Evolutionary conservation across 441 rosid genomes (phyloP).

Genomic region (Gossypium schwendimanii): DNA sequence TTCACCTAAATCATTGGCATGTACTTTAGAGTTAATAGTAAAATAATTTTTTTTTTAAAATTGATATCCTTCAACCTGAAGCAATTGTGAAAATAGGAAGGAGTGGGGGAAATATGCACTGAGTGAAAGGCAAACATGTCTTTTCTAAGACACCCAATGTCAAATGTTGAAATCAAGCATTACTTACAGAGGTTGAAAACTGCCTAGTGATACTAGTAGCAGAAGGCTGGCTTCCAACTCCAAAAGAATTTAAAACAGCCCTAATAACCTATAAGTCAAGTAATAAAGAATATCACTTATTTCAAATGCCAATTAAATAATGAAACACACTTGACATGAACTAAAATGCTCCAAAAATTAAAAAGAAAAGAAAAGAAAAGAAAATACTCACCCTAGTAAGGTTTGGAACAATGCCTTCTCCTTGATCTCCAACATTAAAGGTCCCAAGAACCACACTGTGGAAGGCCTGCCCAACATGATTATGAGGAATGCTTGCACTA

Average conservation of each 20-base stretch:
- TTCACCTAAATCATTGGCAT: background rate
- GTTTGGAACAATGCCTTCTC: constrained; percentile 67
- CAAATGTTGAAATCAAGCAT: background rate
- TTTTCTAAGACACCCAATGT: background rate
- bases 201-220: background rate
- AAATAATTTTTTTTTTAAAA: background rate
- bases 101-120: background rate
- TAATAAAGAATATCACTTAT: background rate
- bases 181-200: constrained; percentile 11
- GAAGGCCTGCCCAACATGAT: constrained; percentile 61
- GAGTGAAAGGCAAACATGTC: background rate
- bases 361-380: background rate
- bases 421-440: constrained; percentile 76
- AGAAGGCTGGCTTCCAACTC: constrained; percentile 48
- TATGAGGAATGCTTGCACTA: constrained; percentile 42
- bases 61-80: background rate
- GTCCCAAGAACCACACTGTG: constrained; percentile 87
- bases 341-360: background rate
- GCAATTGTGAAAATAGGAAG: background rate
- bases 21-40: background rate
- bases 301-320: background rate
- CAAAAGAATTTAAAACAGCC: constrained; percentile 75
- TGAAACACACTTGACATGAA: background rate
- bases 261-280: constrained; percentile 65
- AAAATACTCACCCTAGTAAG: constrained; percentile 43